These are phyloP conservation scores for Teunomyces atbi DNA, from an alignment of 805 yeast species.

Conservation along the genomic window DNA sequence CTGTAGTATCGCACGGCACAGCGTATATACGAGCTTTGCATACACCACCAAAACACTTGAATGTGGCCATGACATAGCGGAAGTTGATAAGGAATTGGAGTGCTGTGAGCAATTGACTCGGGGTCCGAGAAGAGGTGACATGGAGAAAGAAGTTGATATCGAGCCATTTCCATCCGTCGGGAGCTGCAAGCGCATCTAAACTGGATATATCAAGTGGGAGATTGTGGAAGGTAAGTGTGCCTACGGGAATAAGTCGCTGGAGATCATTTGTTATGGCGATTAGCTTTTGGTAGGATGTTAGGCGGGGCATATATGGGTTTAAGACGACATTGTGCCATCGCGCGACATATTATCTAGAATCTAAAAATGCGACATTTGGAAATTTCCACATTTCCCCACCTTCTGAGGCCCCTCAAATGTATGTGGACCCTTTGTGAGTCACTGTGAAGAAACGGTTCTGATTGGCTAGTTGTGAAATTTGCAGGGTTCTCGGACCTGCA, in stretches of 20 bases:
- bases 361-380: not conserved
- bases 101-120: not conserved
- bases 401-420: no score
- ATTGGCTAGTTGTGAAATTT: not conserved
- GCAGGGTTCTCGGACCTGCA: no score
- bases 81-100: conserved; percentile 44
- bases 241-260: conserved; percentile 43
- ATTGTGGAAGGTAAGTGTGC: conserved; percentile 44
- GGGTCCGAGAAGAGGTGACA: conserved; percentile 21
- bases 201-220: conserved; percentile 41
- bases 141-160: conserved; percentile 42
- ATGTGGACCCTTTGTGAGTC: not conserved
- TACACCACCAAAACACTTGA: conserved; percentile 13
- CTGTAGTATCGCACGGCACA: conserved; percentile 45
- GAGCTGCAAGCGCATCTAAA: conserved; percentile 29
- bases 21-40: conserved; percentile 45
- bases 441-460: not conserved
- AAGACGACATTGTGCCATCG: not conserved
- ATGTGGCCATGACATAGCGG: conserved; percentile 47
- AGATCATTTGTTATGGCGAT: conserved; percentile 40
- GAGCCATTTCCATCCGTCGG: conserved; percentile 51
- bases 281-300: conserved; percentile 8
- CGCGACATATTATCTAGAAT: not conserved
- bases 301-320: not conserved
- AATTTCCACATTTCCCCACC: no score